phyloP scores from a whole-genome alignment of 805 yeast genomes.

The Myxozyma melibiosi region DNA sequence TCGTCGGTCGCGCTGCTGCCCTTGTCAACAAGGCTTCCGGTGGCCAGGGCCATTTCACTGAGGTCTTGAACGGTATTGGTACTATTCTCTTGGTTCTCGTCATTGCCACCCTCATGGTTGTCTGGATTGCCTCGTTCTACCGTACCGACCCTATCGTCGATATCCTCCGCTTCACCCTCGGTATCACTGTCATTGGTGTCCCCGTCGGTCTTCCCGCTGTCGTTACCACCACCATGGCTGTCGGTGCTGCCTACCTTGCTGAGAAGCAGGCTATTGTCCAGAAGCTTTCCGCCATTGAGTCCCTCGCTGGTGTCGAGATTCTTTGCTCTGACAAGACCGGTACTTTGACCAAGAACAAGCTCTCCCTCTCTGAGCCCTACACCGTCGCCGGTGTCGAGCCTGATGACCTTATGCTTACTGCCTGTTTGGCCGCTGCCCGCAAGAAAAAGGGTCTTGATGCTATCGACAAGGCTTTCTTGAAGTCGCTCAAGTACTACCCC shows the following conservation, averaged over 20 bases:
- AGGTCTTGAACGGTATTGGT: slow-evolving; percentile 97
- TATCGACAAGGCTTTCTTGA: slow-evolving; percentile 94
- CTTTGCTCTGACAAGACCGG: slow-evolving; percentile 98
- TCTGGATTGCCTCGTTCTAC: slow-evolving; percentile 94
- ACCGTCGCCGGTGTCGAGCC: slow-evolving; percentile 96
- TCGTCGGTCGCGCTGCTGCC: slow-evolving; percentile 97
- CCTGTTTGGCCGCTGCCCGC: slow-evolving; percentile 96
- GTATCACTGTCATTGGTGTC: slow-evolving; percentile 95
- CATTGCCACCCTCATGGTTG: slow-evolving; percentile 79
- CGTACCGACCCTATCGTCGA: slow-evolving; percentile 84
- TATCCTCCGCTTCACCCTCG: slow-evolving; percentile 88
- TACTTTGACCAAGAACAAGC: slow-evolving; percentile 95
- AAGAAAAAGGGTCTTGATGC: slow-evolving; percentile 98
- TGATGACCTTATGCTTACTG: slow-evolving; percentile 95
- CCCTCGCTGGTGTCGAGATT: slow-evolving; percentile 96
- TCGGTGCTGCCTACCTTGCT: slow-evolving; percentile 98
- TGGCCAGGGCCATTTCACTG: slow-evolving; percentile 95
- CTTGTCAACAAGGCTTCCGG: slow-evolving; percentile 91
- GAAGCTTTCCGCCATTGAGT: slow-evolving; percentile 94
- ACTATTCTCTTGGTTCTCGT: slow-evolving; percentile 86
- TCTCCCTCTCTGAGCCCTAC: slow-evolving; percentile 95
- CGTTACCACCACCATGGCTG: slow-evolving; percentile 98
- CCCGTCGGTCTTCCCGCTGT: slow-evolving; percentile 99
- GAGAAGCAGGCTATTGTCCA: slow-evolving; percentile 97
- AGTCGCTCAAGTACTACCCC: slow-evolving; percentile 84